Percentiles rank a stretch among this genome's conserved stretches.
phyloP scores from a whole-genome alignment of 192 early-diverging fungal genomes.

The Podila minutissima region DNA sequence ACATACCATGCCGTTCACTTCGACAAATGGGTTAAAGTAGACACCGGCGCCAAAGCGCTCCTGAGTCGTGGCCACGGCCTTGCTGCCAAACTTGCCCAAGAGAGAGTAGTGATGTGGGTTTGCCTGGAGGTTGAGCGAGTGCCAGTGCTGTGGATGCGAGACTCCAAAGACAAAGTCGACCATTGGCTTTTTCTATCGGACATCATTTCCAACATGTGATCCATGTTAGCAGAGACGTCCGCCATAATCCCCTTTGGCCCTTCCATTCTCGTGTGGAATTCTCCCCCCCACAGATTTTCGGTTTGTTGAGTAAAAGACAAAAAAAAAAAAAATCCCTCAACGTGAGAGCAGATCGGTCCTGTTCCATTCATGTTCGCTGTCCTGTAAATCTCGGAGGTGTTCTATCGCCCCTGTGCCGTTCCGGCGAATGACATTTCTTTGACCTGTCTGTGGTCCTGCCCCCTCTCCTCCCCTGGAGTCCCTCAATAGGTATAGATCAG shows the following conservation, averaged over 20 bases:
- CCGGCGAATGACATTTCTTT: no score
- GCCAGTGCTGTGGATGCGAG: conserved; percentile 96
- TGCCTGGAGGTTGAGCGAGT: conserved; percentile 94
- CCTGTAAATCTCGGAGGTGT: no score
- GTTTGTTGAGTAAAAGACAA: background rate
- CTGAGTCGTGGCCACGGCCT: conserved; percentile 78
- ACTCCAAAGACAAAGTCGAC: conserved; percentile 98
- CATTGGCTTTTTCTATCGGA: conserved; percentile 76
- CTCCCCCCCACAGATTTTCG: background rate
- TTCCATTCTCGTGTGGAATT: background rate
- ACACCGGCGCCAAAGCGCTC: conserved; percentile 89
- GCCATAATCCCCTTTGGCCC: conserved; percentile 1
- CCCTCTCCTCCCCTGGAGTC: no score
- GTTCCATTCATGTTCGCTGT: background rate
- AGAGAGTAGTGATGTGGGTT: conserved; percentile 93
- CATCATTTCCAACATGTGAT: background rate
- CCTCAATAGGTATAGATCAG: no score
- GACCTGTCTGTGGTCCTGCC: no score
- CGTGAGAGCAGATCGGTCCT: background rate
- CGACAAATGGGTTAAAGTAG: conserved; percentile 95
- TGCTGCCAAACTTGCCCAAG: conserved; percentile 76
- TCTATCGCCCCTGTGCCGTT: background rate
- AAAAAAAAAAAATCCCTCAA: conserved; percentile 32
- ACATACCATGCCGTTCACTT: conserved; percentile 84
- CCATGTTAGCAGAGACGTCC: conserved; percentile 6